Evolutionary conservation across 1,284 basidiomycete genomes (phyloP).

Genomic region (Apiotrichum sp.): DNA sequence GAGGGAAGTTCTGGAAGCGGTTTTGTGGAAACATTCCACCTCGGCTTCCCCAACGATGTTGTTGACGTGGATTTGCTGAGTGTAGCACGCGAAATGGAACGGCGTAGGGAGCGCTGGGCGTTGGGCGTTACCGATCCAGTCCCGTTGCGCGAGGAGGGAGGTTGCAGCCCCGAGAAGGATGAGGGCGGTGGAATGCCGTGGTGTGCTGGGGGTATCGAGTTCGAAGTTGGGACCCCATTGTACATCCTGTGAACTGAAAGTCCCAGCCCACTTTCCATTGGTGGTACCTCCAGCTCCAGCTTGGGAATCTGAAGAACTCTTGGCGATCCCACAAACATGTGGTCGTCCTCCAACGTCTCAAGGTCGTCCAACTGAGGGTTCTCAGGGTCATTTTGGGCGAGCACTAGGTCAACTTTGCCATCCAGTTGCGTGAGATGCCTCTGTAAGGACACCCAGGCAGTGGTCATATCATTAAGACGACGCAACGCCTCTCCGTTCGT

Average conservation of each 20-base stretch:
- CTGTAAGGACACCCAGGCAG: constrained; percentile 24
- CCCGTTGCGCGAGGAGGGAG: background rate
- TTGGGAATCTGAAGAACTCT: background rate
- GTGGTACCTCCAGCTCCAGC: background rate
- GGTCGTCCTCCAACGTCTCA: constrained; percentile 24
- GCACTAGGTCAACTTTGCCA: constrained; percentile 21
- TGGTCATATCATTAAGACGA: constrained; percentile 46
- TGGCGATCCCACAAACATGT: background rate
- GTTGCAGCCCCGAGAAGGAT: background rate
- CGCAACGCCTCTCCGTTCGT: constrained; percentile 91
- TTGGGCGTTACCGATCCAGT: constrained; percentile 7
- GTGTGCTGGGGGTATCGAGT: background rate
- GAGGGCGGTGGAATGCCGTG: constrained; percentile 1
- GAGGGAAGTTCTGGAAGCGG: background rate
- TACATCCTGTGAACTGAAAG: too few relatives aligned
- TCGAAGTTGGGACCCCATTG: too few relatives aligned
- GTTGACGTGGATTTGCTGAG: background rate
- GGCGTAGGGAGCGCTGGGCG: constrained; percentile 1
- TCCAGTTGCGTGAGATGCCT: constrained; percentile 32
- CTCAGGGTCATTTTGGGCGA: constrained; percentile 22
- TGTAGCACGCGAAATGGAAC: background rate
- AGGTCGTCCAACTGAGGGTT: constrained; percentile 8
- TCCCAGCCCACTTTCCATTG: too few relatives aligned
- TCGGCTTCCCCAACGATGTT: constrained; percentile 6
- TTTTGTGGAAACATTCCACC: constrained; percentile 27